Base-by-base conservation (phyloP, 495 filamentous ascomycete genomes). In the Schizothecium vesticola region DNA sequence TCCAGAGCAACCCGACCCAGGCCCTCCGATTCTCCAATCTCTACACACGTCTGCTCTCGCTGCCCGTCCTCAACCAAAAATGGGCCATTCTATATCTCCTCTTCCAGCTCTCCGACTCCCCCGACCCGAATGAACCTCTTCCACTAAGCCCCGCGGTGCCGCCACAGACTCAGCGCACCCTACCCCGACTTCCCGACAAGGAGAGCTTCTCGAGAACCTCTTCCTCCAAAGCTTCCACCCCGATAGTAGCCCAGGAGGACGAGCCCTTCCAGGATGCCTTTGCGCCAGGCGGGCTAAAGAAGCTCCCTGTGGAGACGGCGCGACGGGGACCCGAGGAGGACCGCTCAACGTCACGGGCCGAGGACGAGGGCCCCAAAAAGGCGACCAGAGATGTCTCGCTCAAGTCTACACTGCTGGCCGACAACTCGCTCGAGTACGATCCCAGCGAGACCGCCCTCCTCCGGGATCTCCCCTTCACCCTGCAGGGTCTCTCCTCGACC, bases 41-140 rank as follows among this genome's bases (percentile, higher is more conserved):
- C 60, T 96, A 94, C 80, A 91, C 92, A 51, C 86, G 91, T 55
- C 86, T 99, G 25, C 82, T 97, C 22, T 90, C 93, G 26, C 89
- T 96, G 71, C 94, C 94, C 4, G 94, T 98, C 2, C 83, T 99
- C 31, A 89, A 89, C 72, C 90, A 97, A 77, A 99, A 98, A 86
- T 97, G 94, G 93, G 93, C 91, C 3, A 96, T 97, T 70, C 83
- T 99, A 7, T 93, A 94, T 75, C 85, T 99, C 57, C 87, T 99
- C 23, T 90, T 93, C 73, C 90, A 91, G 71, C 84, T 99, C 56
- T 88, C 90, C 60, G 86, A 88, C 69, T 88, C 89, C 0, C 83
- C 86, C 56, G 77, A 84, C 60, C 82, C 82, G 9, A 78, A 71
- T 59, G 76, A 79, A 66, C 79, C 83, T 23, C 73, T 72, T 0